Base-by-base conservation (phyloP, 176 grass and related monocot genomes). In the Urochloa ruziziensis region DNA sequence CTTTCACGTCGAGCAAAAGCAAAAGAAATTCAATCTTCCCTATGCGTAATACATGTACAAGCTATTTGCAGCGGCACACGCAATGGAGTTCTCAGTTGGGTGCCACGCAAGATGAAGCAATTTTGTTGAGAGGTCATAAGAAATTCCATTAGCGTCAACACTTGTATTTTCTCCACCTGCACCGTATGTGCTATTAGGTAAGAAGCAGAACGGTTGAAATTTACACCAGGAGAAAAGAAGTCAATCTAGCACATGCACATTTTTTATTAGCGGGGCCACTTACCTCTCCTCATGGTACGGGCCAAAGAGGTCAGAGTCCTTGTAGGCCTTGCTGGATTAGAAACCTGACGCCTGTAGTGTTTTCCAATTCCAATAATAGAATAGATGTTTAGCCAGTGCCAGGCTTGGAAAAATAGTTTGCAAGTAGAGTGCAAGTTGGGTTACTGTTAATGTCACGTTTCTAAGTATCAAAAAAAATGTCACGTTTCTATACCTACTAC, bases 21-120 rank as follows among this genome's bases (percentile, higher is more conserved):
- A 75, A 80, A 80, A 80, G 64, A 24, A 51, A 58, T 57, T 17
- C 32, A 61, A 51, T 84, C 78, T 80, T 84, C 70, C 61, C 83
- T 93, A 96, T 80, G 91, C 94, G 78, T 91, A 96, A 87, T 96
- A 96, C 94, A 96, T 93, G 87, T 96, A 96, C 94, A 96, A 93
- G 54, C 94, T 96, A 82, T 96, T 96, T 76, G 88, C 88, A 36
- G 86, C 94, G 62, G 91, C 94, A 68, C 94, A 96, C n/a, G 94
- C 94, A 2, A 96, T 91, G 28, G 94, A 96, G 89, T 96, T 91
- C 82, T 96, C 94, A n/a, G 91, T 91, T 57, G 94, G 94, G 76
- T 96, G 94, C 94, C 94, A 96, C 44, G 94, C 94, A 78, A 96
- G 76, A 91, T 96, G 94, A 30, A 96, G 94, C 72, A 96, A 78